Conservation (phyloP, 2,329 filamentous ascomycete genomes). For the Parascedosporium putredinis region DNA sequence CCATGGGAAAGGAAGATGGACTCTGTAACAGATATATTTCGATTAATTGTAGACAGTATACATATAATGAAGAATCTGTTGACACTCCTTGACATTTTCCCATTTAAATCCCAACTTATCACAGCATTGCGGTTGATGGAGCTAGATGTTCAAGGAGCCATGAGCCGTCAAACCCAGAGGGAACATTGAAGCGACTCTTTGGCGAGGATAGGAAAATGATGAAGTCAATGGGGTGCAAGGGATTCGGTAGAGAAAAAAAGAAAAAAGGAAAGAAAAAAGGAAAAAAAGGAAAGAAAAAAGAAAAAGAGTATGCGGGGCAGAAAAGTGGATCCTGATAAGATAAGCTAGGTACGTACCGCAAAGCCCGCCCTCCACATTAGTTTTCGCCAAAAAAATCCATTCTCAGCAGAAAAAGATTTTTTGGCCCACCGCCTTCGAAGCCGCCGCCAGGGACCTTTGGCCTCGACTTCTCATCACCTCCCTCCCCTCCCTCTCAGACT, state of each 20-base stretch:
- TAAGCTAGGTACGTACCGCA: conserved; percentile 11
- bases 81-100: no score
- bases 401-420: conserved; percentile 9
- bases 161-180: no score
- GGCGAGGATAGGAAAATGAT: not conserved
- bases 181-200: no score
- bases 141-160: no score
- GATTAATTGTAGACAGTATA: no score
- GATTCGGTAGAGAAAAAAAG: not conserved
- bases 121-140: no score
- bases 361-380: not conserved
- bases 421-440: conserved; percentile 8
- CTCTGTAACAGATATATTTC: no score
- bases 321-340: conserved; percentile 14
- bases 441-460: not conserved
- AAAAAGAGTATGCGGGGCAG: conserved; percentile 2
- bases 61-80: no score
- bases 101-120: no score
- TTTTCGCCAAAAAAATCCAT: conserved; percentile 7
- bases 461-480: not conserved
- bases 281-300: not conserved
- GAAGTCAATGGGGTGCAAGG: not conserved
- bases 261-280: conserved; percentile 3
- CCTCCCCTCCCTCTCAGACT: not conserved
- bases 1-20: no score